phyloP scores from a whole-genome alignment of 2,329 filamentous ascomycete genomes.

The Aplosporella prunicola region DNA sequence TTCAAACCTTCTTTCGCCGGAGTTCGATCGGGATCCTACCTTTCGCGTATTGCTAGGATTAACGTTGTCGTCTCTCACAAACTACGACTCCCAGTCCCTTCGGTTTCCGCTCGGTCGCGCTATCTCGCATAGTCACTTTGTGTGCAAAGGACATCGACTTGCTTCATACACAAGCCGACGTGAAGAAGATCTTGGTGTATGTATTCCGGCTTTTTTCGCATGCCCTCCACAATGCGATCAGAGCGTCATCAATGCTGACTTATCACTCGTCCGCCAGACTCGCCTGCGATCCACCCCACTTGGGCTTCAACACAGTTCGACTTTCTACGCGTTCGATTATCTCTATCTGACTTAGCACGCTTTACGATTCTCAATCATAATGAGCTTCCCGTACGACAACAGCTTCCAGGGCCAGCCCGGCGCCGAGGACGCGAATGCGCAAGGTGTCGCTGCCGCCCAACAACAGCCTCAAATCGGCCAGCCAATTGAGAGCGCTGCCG shows the following conservation, averaged over 20 bases:
- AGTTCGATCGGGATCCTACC: no score
- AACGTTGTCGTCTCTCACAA: no score
- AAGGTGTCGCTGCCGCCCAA: constrained; percentile 37
- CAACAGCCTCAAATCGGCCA: constrained; percentile 46
- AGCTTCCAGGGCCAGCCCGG: constrained; percentile 52
- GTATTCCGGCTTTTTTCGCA: constrained; percentile 4
- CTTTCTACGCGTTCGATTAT: constrained; percentile 10
- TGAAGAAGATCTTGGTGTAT: no score
- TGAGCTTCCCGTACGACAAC: constrained; percentile 61
- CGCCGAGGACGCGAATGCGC: constrained; percentile 42
- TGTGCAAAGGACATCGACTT: background rate
- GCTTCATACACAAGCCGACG: no score
- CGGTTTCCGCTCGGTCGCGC: no score
- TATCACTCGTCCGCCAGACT: no score
- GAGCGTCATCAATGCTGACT: constrained; percentile 12
- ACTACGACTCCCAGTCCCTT: no score
- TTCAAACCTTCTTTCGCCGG: no score
- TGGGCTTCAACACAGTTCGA: no score
- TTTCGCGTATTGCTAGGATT: no score
- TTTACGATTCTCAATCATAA: constrained; percentile 31
- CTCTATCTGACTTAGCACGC: constrained; percentile 4
- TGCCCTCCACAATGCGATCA: constrained; percentile 7
- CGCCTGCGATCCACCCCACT: constrained; percentile 7
- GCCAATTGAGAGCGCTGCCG: constrained; percentile 45
- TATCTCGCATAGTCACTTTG: no score